Percentiles rank a stretch among this genome's conserved stretches.
Conservation (phyloP, 441 rosid genomes). For the Jatropha multifida region DNA sequence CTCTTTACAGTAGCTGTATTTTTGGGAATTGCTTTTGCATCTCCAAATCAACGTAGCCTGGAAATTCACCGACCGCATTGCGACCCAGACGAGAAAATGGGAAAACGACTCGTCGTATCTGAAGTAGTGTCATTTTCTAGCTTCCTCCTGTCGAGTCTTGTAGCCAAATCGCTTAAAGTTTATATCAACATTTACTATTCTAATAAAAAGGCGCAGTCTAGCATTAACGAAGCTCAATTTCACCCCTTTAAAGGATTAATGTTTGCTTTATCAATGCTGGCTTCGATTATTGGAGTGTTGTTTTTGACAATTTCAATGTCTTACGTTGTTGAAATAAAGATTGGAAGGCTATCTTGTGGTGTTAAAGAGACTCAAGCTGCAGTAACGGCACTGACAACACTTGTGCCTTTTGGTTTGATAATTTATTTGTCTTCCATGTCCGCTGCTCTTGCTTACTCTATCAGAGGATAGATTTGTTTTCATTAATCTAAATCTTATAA, state of each 20-base stretch:
- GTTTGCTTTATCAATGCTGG: not conserved
- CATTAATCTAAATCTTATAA: too few species aligned
- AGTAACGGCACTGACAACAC: not conserved
- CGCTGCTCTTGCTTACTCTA: not conserved
- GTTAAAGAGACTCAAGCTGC: not conserved
- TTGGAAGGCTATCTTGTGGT: not conserved
- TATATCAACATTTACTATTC: not conserved
- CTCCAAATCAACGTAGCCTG: slow-evolving; percentile 13
- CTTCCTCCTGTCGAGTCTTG: slow-evolving; percentile 26
- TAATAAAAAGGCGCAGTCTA: too few species aligned
- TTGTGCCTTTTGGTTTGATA: not conserved
- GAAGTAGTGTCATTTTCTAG: slow-evolving; percentile 27
- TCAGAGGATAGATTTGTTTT: not conserved
- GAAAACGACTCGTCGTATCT: slow-evolving; percentile 5
- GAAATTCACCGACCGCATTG: slow-evolving; percentile 15
- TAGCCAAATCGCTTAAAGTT: slow-evolving; percentile 27
- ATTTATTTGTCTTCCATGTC: not conserved
- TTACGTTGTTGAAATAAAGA: not conserved
- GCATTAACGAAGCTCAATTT: too few species aligned
- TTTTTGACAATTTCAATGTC: not conserved
- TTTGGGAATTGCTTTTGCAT: slow-evolving; percentile 24
- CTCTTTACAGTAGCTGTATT: slow-evolving; percentile 32
- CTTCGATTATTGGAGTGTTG: not conserved
- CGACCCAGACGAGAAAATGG: not conserved
- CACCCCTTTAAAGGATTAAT: not conserved